Conservation (phyloP, 106 monocot genomes). For the Gastrodia elata region DNA sequence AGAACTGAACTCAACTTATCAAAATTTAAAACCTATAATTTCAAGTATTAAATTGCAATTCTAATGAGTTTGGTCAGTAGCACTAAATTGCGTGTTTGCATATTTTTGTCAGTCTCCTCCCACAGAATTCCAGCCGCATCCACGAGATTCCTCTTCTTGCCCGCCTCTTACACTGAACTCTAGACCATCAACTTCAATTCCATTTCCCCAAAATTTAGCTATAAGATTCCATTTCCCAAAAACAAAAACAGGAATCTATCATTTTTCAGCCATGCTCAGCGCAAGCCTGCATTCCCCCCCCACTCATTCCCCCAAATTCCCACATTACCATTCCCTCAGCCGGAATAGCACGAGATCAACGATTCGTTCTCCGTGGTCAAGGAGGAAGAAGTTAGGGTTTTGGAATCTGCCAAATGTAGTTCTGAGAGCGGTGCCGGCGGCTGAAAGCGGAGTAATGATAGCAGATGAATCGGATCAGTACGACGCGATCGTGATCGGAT, state of each 20-base stretch:
- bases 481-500: slow-evolving; percentile 93
- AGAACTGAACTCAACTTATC: too few species aligned
- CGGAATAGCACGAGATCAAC: background rate
- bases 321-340: background rate
- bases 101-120: background rate
- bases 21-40: too few species aligned
- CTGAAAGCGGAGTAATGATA: slow-evolving; percentile 8
- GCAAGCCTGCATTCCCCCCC: background rate
- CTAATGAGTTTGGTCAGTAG: too few species aligned
- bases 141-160: background rate
- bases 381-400: background rate
- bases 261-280: slow-evolving; percentile 5
- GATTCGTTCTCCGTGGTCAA: background rate
- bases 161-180: background rate
- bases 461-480: slow-evolving; percentile 21
- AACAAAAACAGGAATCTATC: too few species aligned
- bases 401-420: slow-evolving; percentile 11
- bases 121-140: background rate
- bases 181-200: background rate
- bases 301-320: background rate
- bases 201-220: background rate
- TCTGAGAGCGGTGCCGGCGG: slow-evolving; percentile 15
- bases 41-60: too few species aligned
- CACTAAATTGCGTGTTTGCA: too few species aligned
- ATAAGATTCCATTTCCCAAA: background rate